phyloP scores from a whole-genome alignment of 345 rosid species.

The Populus tremula region DNA sequence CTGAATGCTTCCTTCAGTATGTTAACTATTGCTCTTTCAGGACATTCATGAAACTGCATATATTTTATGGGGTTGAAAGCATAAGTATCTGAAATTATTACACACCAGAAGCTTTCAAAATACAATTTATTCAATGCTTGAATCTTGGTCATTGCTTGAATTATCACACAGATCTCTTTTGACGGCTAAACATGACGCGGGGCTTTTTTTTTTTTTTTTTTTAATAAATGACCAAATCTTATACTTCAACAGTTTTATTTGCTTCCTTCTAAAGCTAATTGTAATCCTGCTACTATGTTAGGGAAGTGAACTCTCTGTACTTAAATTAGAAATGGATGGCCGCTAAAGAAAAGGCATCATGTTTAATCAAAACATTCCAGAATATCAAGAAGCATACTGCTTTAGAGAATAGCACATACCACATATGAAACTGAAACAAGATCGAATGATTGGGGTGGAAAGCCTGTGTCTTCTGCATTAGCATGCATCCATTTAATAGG shows the following conservation, averaged over 20 bases:
- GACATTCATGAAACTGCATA: slow-evolving; percentile 63
- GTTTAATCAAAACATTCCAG: neutral
- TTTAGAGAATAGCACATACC: slow-evolving; percentile 32
- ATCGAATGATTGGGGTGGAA: slow-evolving; percentile 55
- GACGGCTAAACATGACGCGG: too few relatives aligned
- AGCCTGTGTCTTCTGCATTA: slow-evolving; percentile 59
- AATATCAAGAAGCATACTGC: neutral
- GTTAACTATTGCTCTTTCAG: slow-evolving; percentile 47
- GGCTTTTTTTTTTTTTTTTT: too few relatives aligned
- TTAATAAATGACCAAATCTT: neutral
- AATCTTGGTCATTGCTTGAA: neutral
- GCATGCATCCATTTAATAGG: slow-evolving; percentile 56
- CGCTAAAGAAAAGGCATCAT: neutral
- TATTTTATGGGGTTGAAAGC: neutral
- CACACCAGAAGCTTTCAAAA: neutral
- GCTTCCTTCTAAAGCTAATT: neutral
- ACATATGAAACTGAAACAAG: slow-evolving; percentile 46
- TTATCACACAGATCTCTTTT: neutral
- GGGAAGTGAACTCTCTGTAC: too few relatives aligned
- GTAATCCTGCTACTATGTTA: neutral
- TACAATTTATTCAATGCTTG: neutral
- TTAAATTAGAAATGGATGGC: neutral
- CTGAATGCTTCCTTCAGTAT: slow-evolving; percentile 45
- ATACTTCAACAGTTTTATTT: neutral
- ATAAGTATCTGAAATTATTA: neutral